phyloP scores from a whole-genome alignment of 805 yeast genomes.

The Yarrowia divulgata region DNA sequence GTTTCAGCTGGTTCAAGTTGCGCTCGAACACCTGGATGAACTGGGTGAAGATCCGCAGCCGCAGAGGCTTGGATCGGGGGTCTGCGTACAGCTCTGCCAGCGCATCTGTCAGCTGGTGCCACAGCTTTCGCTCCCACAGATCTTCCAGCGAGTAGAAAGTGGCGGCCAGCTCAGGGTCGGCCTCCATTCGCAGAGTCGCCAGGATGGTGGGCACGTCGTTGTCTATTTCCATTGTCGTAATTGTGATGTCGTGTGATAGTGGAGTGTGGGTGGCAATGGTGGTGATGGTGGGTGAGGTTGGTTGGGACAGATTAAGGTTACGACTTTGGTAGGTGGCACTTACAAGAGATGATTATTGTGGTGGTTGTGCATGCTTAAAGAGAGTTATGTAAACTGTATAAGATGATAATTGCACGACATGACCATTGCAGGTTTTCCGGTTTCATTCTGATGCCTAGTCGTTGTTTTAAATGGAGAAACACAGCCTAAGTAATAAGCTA shows the following conservation, averaged over 20 bases:
- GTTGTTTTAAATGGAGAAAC: too few relatives aligned
- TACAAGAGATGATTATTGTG: too few relatives aligned
- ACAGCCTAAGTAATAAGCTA: too few relatives aligned
- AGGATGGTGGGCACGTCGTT: constrained; percentile 58
- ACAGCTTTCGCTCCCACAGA: constrained; percentile 82
- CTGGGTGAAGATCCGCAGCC: constrained; percentile 71
- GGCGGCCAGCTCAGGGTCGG: constrained; percentile 68
- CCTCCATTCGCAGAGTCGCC: constrained; percentile 68
- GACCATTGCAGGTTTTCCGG: background rate
- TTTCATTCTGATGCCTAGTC: background rate
- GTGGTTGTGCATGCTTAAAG: too few relatives aligned
- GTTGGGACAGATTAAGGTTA: constrained; percentile 12
- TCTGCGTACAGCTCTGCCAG: constrained; percentile 67
- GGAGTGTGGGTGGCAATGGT: constrained; percentile 1
- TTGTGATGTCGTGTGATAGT: constrained; percentile 8
- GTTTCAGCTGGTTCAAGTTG: constrained; percentile 78
- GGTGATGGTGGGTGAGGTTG: background rate
- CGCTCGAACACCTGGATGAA: constrained; percentile 72
- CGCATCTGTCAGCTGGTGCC: constrained; percentile 89
- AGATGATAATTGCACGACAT: background rate
- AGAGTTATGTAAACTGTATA: too few relatives aligned
- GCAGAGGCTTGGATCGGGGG: constrained; percentile 60
- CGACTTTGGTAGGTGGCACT: background rate
- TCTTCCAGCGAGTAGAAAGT: constrained; percentile 78
- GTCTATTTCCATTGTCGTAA: constrained; percentile 21